These are phyloP conservation scores for Vickermania ingenoplastis DNA, from an alignment of 208 protist genomes.

Conservation along the genomic window DNA sequence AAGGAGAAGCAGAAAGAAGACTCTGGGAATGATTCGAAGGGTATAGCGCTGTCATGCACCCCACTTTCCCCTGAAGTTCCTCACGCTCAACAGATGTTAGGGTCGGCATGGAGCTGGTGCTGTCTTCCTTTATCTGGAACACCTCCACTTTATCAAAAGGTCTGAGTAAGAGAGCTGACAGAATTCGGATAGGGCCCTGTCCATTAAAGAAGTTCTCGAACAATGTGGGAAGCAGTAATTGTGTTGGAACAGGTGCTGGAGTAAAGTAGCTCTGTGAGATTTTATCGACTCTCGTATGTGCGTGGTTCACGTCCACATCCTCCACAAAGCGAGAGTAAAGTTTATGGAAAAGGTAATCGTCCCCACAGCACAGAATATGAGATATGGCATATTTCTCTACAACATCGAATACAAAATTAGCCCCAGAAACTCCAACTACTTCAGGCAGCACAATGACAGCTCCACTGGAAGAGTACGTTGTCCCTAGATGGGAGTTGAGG, in stretches of 20 bases:
- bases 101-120: constrained; percentile 23
- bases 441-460: constrained; percentile 61
- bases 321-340: constrained; percentile 20
- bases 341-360: constrained; percentile 69
- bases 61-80: constrained; percentile 55
- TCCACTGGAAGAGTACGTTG: constrained; percentile 59
- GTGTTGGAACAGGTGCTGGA: constrained; percentile 11
- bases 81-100: constrained; percentile 37
- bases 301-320: constrained; percentile 6
- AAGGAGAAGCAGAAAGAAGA: constrained; percentile 34
- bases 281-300: constrained; percentile 47
- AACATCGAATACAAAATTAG: constrained; percentile 57
- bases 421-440: constrained; percentile 40
- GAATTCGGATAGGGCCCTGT: constrained; percentile 38
- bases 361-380: constrained; percentile 56
- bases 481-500: constrained; percentile 29
- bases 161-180: constrained; percentile 55
- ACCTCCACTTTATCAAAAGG: constrained; percentile 54
- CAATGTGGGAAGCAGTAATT: constrained; percentile 22
- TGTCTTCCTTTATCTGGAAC: constrained; percentile 50
- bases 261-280: constrained; percentile 46
- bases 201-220: constrained; percentile 71
- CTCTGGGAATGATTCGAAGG: constrained; percentile 23
- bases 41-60: constrained; percentile 66
- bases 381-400: constrained; percentile 49